Conservation (phyloP, 768 basidiomycete species). For the Russula vinacea region DNA sequence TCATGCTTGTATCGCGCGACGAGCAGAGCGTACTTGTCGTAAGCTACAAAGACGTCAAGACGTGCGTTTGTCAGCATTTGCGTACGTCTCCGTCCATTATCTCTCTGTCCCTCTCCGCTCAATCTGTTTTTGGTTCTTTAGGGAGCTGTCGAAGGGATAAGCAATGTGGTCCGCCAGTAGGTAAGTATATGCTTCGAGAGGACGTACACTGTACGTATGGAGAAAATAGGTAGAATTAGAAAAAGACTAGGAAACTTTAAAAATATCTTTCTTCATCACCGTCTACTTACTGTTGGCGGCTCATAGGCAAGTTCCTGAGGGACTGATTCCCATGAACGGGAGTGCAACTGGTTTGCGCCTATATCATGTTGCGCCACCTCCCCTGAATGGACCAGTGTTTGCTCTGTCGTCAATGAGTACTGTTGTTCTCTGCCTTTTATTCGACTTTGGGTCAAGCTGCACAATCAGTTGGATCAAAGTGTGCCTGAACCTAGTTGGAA, state of each 20-base stretch:
- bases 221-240: slow-evolving; percentile 30
- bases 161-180: neutral
- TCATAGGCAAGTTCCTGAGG: neutral
- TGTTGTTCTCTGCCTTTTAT: no score
- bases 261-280: slow-evolving; percentile 12
- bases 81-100: slow-evolving; percentile 45
- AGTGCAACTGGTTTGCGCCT: neutral
- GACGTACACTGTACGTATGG: slow-evolving; percentile 1
- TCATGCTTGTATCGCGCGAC: slow-evolving; percentile 93
- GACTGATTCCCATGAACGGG: neutral
- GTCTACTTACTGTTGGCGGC: neutral
- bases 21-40: slow-evolving; percentile 96
- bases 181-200: slow-evolving; percentile 1
- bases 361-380: no score
- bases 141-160: slow-evolving; percentile 29
- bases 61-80: slow-evolving; percentile 79
- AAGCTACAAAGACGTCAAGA: slow-evolving; percentile 86
- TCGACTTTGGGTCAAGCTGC: no score
- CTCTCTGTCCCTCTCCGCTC: neutral
- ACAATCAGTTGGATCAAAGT: no score
- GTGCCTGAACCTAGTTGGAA: no score
- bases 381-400: no score
- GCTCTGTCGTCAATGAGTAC: no score
- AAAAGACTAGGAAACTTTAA: slow-evolving; percentile 29
- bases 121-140: slow-evolving; percentile 1